phyloP scores from a whole-genome alignment of 2,329 filamentous ascomycete genomes.

The Pseudogymnoascus sp. region DNA sequence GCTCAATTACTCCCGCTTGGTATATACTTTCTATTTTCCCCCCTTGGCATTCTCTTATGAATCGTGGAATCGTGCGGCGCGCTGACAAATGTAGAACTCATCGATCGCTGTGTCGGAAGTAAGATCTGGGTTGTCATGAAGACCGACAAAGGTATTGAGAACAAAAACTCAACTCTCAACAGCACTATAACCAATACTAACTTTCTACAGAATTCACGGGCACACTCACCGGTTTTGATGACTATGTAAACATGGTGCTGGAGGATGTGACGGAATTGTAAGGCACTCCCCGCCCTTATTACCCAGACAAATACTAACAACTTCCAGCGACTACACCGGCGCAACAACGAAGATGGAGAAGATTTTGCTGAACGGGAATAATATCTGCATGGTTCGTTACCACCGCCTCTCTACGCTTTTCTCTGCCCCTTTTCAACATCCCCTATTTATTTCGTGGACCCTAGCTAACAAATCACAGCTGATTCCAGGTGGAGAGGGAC shows the following conservation, averaged over 20 bases:
- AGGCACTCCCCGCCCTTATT: slow-evolving; percentile 25
- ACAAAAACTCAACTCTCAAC: neutral
- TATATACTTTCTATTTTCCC: slow-evolving; percentile 30
- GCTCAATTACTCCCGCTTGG: slow-evolving; percentile 67
- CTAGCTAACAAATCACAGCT: neutral
- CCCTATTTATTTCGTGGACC: neutral
- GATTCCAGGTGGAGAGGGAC: slow-evolving; percentile 10
- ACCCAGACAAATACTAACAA: slow-evolving; percentile 66
- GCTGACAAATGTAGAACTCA: slow-evolving; percentile 63
- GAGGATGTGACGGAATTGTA: slow-evolving; percentile 97
- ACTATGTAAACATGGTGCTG: slow-evolving; percentile 99
- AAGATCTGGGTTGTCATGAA: slow-evolving; percentile 99
- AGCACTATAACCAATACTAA: slow-evolving; percentile 9
- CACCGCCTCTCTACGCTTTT: neutral
- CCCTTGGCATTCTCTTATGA: slow-evolving; percentile 10
- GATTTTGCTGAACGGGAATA: slow-evolving; percentile 95
- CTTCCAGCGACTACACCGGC: slow-evolving; percentile 83
- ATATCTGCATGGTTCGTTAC: slow-evolving; percentile 87
- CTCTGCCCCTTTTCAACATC: neutral
- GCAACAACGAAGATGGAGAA: slow-evolving; percentile 84
- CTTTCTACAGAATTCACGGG: slow-evolving; percentile 74
- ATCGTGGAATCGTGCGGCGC: neutral
- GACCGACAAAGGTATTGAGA: slow-evolving; percentile 85
- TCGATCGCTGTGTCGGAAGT: slow-evolving; percentile 97
- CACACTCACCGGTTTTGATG: slow-evolving; percentile 89